Evolutionary conservation across 1,284 basidiomycete genomes (phyloP), one percentile per base, ranked within the genome.

Genomic region (Grifola frondosa): DNA sequence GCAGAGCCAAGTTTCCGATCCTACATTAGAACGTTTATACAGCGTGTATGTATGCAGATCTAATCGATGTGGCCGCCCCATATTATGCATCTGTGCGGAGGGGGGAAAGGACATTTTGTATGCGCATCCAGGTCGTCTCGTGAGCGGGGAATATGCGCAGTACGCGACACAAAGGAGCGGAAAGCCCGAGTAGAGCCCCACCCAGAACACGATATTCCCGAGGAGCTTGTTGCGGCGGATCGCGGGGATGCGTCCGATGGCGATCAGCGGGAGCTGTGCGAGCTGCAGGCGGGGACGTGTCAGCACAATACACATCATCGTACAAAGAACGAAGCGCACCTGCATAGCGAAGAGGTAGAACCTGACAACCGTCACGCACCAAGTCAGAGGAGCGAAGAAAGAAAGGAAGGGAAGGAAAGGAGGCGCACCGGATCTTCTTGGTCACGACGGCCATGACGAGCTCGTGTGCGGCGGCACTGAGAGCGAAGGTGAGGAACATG

Each of bases 371-470:
- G n/a, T 28, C 10, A 20, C 39, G 15, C 20, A 34, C 23, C 6
- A 30, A 13, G 6, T 16, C 4, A 24, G 17, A 33, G n/a, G 11
- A 8, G 9, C 3, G 28, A 6, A 8, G 8, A 15, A 15, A 15
- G 29, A 37, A 12, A 8, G 30, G 37, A 17, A 35, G n/a, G 17
- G 21, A 34, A n/a, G 17, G 32, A 15, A 9, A 13, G 32, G 15
- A 1, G 2, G 69, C 79, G 63, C 64, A 75, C 77, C 83, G 63
- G 43, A 97, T 77, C 73, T 97, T 97, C 64, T 90, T 83, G 24
- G 89, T 91, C n/a, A 95, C 93, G 41, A 96, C 80, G 1, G 87
- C 85, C 96, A 99, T 99, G 46, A 99, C 94, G 35, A 99, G 75
- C 65, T 98, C 96, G 60, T 98, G 96, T 25, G 87, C 85, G 40